phyloP scores from a whole-genome alignment of 768 basidiomycete genomes.

The Rhodosporidiobolus odoratus region DNA sequence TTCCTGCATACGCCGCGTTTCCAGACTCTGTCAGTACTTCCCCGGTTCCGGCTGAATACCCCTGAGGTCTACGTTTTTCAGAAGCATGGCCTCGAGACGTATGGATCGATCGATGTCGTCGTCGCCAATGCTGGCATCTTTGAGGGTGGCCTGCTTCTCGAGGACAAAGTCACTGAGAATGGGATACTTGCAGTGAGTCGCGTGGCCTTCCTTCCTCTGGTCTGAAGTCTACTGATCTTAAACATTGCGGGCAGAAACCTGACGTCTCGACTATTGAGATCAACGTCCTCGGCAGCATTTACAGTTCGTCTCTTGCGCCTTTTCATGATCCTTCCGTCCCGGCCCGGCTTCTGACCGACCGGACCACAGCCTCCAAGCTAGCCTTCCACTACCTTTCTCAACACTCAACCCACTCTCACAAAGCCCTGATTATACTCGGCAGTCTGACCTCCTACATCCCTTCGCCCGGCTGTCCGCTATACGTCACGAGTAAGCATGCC shows the following conservation, averaged over 20 bases:
- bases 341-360: background rate
- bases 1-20: too few relatives aligned
- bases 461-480: background rate
- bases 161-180: background rate
- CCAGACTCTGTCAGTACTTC: background rate
- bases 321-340: background rate
- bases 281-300: background rate
- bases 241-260: background rate
- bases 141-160: background rate
- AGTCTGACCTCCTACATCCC: background rate
- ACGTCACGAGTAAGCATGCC: background rate
- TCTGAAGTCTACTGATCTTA: too few relatives aligned
- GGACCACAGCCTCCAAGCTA: background rate
- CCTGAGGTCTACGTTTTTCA: background rate
- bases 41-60: too few relatives aligned
- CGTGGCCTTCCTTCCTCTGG: background rate
- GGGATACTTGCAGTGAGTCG: background rate
- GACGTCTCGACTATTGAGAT: background rate
- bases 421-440: conserved; percentile 1
- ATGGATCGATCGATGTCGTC: background rate
- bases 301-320: too few relatives aligned
- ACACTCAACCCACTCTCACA: background rate
- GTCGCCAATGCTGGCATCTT: conserved; percentile 5
- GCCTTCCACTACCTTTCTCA: background rate
- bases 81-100: background rate